Base-by-base conservation (phyloP, 2,329 filamentous ascomycete species). In the Colletotrichum lindemuthianum region DNA sequence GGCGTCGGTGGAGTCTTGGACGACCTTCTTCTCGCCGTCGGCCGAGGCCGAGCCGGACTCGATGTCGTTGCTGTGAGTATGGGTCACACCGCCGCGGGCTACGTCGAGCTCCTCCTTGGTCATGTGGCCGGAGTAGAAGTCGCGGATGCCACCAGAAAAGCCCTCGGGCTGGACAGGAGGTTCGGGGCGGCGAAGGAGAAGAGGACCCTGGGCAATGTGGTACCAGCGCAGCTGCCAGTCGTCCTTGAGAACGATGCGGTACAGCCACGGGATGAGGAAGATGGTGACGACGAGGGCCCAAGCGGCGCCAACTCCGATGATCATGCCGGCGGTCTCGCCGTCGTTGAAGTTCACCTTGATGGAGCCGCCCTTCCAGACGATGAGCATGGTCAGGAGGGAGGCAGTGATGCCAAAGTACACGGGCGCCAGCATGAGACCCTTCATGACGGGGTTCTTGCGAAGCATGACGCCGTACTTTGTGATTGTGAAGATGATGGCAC, bases 341-440 rank as follows among this genome's bases (percentile, higher is more conserved):
- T 58, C 59, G 41, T 33, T 66, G 24, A 69, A 60, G 33, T 2
- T 41, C 4, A 68, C 50, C 45, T 68, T 58, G 63, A 66, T 63
- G 4, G 66, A 63, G 3, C 67, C 67, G 8, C 67, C 67, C 63
- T 69, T 69, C 66, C 66, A 69, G 52, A 68, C 60, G 2, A 69
- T 67, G 15, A 69, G 40, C 67, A 69, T 68, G 15, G 67, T 60
- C 9, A 68, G 49, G 3, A 68, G 65, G 3, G 60, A 79, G 12
- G 81, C 80, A 0, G 86, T 86, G 47, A 87, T 69, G 70, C 78
- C 84, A 70, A 88, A 87, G 76, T 87, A 88, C 60, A 87, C 65
- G 13, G 86, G 86, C 0, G 87, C 80, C 7, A 75, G 73, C 44
- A 75, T 64, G 67, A 81, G 77, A 58, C 78, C 79, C 63, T 73